Conservation (phyloP, 495 filamentous ascomycete genomes). For the Daldinia loculata region DNA sequence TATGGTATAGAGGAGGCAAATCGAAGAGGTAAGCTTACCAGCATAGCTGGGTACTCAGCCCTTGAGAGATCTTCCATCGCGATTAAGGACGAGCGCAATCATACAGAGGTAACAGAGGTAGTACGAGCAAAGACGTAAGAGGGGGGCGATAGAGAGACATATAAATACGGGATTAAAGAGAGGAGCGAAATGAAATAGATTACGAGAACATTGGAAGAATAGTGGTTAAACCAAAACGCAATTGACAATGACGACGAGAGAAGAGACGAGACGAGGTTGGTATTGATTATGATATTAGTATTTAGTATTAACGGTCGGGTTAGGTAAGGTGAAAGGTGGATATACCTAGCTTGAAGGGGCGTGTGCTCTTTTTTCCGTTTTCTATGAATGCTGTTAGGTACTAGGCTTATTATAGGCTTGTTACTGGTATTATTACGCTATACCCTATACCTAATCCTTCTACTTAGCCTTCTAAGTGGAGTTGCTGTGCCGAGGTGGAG, state of each 20-base stretch:
- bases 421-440: neutral
- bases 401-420: neutral
- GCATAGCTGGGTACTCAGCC: conserved; percentile 93
- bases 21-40: conserved; percentile 68
- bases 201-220: conserved; percentile 36
- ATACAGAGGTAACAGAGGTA: conserved; percentile 28
- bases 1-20: neutral
- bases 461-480: neutral
- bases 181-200: conserved; percentile 29
- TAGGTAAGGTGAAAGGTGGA: conserved; percentile 24
- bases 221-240: conserved; percentile 27
- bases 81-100: conserved; percentile 55
- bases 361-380: conserved; percentile 6
- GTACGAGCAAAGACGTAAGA: conserved; percentile 31
- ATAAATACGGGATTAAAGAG: conserved; percentile 40
- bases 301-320: conserved; percentile 8
- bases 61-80: conserved; percentile 78
- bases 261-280: conserved; percentile 6
- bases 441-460: neutral
- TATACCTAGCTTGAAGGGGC: conserved; percentile 4
- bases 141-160: conserved; percentile 45
- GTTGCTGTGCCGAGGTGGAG: neutral
- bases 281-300: conserved; percentile 31
- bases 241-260: conserved; percentile 26
- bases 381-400: neutral